These are phyloP conservation scores for Chrysopogon serrulatus DNA, from an alignment of 176 grass and related monocot species.

Conservation along the genomic window DNA sequence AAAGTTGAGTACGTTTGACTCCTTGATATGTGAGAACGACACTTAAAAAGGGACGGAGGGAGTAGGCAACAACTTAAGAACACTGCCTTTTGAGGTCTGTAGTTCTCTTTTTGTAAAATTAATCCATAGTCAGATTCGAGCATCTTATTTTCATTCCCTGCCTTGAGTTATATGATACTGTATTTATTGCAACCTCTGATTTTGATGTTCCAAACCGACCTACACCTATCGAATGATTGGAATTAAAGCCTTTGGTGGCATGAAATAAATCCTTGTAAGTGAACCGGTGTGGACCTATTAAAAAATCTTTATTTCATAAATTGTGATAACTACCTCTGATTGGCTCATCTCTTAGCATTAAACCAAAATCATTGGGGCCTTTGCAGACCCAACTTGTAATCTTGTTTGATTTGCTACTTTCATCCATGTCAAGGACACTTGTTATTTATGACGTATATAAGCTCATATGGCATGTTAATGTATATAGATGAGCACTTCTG, in stretches of 20 bases:
- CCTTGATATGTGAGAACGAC: too few species aligned
- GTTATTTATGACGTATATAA: background rate
- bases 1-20: too few species aligned
- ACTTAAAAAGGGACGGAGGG: too few species aligned
- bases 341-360: background rate
- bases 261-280: background rate
- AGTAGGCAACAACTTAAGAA: background rate
- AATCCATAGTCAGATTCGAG: background rate
- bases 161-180: background rate
- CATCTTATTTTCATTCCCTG: slow-evolving; percentile 2
- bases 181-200: background rate
- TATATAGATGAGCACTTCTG: background rate
- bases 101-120: slow-evolving; percentile 5
- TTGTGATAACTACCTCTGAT: background rate
- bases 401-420: background rate
- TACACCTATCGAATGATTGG: background rate
- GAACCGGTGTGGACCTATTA: background rate
- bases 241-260: background rate
- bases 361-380: background rate
- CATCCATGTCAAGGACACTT: slow-evolving; percentile 1
- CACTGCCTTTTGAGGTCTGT: background rate
- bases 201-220: background rate
- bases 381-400: background rate
- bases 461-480: background rate
- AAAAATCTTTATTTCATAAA: background rate